phyloP scores from a whole-genome alignment of 2,329 filamentous ascomycete species.

The Exophiala phaeomuriformis region DNA sequence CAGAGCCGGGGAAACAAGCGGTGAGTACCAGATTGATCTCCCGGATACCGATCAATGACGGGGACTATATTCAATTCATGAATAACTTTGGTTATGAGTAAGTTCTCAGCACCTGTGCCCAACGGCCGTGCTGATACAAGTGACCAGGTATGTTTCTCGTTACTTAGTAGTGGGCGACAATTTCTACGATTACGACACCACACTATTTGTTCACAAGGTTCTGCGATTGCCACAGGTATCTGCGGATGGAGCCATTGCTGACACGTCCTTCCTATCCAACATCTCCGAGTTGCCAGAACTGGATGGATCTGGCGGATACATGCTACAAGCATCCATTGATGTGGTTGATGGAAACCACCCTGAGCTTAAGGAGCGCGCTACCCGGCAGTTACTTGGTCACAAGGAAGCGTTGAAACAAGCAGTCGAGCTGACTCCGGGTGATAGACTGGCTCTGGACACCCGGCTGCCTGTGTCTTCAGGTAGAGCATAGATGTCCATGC shows the following conservation, averaged over 20 bases:
- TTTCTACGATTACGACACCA: slow-evolving; percentile 52
- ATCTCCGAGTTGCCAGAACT: slow-evolving; percentile 44
- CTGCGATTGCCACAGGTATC: slow-evolving; percentile 40
- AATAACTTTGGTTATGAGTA: slow-evolving; percentile 49
- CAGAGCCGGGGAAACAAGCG: slow-evolving; percentile 45
- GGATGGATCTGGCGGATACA: slow-evolving; percentile 51
- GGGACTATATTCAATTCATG: slow-evolving; percentile 47
- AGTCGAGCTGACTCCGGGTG: slow-evolving; percentile 50
- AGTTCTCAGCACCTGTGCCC: slow-evolving; percentile 23
- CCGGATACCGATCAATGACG: slow-evolving; percentile 42
- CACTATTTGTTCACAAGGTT: slow-evolving; percentile 51
- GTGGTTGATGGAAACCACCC: slow-evolving; percentile 48
- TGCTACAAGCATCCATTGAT: slow-evolving; percentile 52
- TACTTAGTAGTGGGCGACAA: slow-evolving; percentile 51
- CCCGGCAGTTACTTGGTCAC: slow-evolving; percentile 49
- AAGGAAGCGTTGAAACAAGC: slow-evolving; percentile 49
- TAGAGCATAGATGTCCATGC: slow-evolving; percentile 9
- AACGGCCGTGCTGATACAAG: slow-evolving; percentile 8
- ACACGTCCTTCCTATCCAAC: slow-evolving; percentile 27
- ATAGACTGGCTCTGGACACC: slow-evolving; percentile 54
- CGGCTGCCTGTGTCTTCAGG: slow-evolving; percentile 39
- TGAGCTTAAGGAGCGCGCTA: slow-evolving; percentile 47
- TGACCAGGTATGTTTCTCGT: slow-evolving; percentile 48
- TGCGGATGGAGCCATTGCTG: slow-evolving; percentile 27
- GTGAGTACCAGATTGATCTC: slow-evolving; percentile 49